These are phyloP conservation scores for Eutrema yunnanense DNA, from an alignment of 345 rosid genomes.

Conservation along the genomic window DNA sequence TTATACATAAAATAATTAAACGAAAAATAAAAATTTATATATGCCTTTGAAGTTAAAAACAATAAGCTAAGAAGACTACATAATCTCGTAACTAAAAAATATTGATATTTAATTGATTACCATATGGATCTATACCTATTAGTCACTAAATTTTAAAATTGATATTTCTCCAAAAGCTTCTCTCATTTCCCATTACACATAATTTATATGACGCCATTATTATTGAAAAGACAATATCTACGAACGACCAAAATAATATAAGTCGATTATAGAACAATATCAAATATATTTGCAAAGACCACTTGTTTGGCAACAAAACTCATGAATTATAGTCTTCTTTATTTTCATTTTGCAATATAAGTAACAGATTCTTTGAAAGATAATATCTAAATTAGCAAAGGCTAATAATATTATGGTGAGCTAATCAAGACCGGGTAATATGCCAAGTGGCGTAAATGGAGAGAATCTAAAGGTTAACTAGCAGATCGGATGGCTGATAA, in stretches of 20 bases:
- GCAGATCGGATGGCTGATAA: conserved; percentile 1
- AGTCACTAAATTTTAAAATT: conserved; percentile 14
- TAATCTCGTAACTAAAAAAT: conserved; percentile 6
- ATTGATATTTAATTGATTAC: conserved; percentile 11
- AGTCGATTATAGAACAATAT: conserved; percentile 11
- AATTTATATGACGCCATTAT: background rate
- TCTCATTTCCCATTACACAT: background rate
- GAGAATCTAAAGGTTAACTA: background rate
- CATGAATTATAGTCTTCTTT: background rate
- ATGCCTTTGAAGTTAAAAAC: background rate
- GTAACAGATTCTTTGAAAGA: background rate
- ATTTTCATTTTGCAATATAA: background rate
- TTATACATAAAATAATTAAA: background rate
- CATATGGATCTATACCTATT: background rate
- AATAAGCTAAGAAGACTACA: background rate
- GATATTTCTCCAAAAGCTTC: conserved; percentile 1
- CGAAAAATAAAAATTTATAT: no score
- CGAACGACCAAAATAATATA: background rate
- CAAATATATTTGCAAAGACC: background rate
- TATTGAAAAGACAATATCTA: background rate
- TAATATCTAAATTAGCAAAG: background rate
- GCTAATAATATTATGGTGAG: background rate
- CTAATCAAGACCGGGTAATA: background rate
- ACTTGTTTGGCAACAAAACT: conserved; percentile 5
- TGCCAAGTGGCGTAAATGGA: conserved; percentile 11